A percentile compares a stretch with the other conserved stretches of the same genome.
phyloP scores from a whole-genome alignment of 83 land plant genomes.

The Picea abies region DNA sequence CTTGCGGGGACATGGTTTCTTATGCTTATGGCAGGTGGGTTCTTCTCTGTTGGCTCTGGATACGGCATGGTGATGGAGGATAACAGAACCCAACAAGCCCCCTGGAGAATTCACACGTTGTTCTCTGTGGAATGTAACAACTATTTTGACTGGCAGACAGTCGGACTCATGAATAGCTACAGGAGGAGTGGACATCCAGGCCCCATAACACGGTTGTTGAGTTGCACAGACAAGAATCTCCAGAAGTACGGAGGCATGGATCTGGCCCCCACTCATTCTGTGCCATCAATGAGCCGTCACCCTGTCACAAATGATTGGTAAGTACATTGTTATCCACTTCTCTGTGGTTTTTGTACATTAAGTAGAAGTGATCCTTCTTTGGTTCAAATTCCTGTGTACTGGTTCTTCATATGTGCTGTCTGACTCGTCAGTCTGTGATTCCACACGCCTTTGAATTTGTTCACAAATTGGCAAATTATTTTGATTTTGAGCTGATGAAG shows the following conservation, averaged over 20 bases:
- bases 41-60: conserved; percentile 2
- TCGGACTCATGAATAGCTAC: conserved; percentile 87
- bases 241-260: conserved; percentile 71
- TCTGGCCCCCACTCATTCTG: conserved; percentile 89
- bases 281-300: conserved; percentile 95
- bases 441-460: no score
- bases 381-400: no score
- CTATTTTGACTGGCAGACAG: conserved; percentile 99
- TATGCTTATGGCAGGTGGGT: conserved; percentile 6
- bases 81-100: conserved; percentile 27
- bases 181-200: conserved; percentile 86
- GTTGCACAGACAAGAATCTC: conserved; percentile 87
- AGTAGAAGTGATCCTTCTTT: no score
- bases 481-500: no score
- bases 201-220: conserved; percentile 85
- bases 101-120: conserved; percentile 85
- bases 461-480: no score
- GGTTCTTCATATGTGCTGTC: no score
- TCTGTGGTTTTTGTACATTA: background rate
- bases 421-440: no score
- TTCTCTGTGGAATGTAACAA: conserved; percentile 94
- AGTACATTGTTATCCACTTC: background rate
- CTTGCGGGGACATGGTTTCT: background rate
- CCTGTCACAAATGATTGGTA: conserved; percentile 96
- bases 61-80: background rate